Evolutionary conservation across 805 yeast species (phyloP).

Genomic region (Ogataea chonburiensis): DNA sequence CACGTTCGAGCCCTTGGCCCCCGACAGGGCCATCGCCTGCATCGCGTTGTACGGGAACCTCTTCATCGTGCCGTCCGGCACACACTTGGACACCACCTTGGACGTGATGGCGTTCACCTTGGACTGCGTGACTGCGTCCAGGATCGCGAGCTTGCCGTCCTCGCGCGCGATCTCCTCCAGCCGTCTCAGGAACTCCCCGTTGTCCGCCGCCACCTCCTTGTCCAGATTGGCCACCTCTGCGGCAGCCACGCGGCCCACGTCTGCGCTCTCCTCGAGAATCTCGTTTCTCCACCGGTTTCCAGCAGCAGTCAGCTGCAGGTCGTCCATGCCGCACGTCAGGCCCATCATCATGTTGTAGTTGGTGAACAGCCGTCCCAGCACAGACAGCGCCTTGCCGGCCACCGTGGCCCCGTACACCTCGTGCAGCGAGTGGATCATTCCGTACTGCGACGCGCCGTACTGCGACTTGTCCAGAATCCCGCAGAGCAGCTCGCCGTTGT

Average conservation of each 20-base stretch:
- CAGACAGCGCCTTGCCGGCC: conserved; percentile 87
- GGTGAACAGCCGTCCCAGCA: conserved; percentile 93
- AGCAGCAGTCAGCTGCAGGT: conserved; percentile 83
- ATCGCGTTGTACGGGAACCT: conserved; percentile 92
- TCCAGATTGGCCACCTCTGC: conserved; percentile 88
- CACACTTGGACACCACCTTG: conserved; percentile 90
- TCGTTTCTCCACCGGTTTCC: conserved; percentile 90
- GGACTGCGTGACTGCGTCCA: conserved; percentile 93
- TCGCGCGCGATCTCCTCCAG: conserved; percentile 94
- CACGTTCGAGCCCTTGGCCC: conserved; percentile 98
- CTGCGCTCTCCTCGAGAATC: conserved; percentile 71
- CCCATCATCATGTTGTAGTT: conserved; percentile 90
- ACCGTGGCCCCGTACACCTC: conserved; percentile 91
- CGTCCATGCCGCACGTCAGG: conserved; percentile 99
- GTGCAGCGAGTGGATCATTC: conserved; percentile 93
- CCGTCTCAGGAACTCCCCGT: conserved; percentile 79
- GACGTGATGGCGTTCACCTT: conserved; percentile 91
- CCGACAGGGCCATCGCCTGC: conserved; percentile 99
- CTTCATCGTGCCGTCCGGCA: conserved; percentile 95
- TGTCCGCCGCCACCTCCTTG: conserved; percentile 43
- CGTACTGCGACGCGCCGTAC: conserved; percentile 96
- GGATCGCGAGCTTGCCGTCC: conserved; percentile 83
- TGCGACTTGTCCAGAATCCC: conserved; percentile 98
- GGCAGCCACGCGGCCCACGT: conserved; percentile 89
- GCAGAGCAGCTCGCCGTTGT: conserved; percentile 80